Evolutionary conservation across 176 grass and related monocot genomes (phyloP).

Genomic region (Dendrocalamus sinicus): DNA sequence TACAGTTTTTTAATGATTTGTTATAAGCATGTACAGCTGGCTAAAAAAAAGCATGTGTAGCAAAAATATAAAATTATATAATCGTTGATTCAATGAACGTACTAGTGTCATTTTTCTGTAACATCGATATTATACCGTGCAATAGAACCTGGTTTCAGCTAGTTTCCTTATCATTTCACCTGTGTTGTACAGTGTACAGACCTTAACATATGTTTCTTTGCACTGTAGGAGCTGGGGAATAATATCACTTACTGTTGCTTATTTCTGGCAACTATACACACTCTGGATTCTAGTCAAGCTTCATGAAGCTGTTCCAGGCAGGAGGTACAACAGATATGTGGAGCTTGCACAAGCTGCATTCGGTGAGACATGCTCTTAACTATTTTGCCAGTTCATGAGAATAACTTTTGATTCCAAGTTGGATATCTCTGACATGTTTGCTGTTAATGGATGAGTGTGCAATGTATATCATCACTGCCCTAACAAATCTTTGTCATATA

Average conservation of each 20-base stretch:
- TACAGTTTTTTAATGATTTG: background rate
- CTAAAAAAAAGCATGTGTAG: background rate
- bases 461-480: constrained; percentile 22
- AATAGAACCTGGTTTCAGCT: background rate
- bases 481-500: constrained; percentile 32
- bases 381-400: constrained; percentile 38
- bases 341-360: constrained; percentile 99
- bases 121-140: background rate
- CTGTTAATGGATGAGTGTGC: constrained; percentile 8
- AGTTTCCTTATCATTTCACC: constrained; percentile 1
- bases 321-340: constrained; percentile 95
- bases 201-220: constrained; percentile 25
- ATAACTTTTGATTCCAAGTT: background rate
- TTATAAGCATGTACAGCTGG: background rate
- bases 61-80: background rate
- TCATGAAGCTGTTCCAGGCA: constrained; percentile 95
- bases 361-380: constrained; percentile 60
- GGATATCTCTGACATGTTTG: constrained; percentile 9
- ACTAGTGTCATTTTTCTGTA: background rate
- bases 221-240: constrained; percentile 95
- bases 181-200: background rate
- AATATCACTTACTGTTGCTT: constrained; percentile 86
- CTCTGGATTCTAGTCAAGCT: constrained; percentile 93
- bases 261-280: constrained; percentile 97
- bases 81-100: background rate